phyloP scores from a whole-genome alignment of 2,329 filamentous ascomycete genomes.

The Sporothrix curviconia region DNA sequence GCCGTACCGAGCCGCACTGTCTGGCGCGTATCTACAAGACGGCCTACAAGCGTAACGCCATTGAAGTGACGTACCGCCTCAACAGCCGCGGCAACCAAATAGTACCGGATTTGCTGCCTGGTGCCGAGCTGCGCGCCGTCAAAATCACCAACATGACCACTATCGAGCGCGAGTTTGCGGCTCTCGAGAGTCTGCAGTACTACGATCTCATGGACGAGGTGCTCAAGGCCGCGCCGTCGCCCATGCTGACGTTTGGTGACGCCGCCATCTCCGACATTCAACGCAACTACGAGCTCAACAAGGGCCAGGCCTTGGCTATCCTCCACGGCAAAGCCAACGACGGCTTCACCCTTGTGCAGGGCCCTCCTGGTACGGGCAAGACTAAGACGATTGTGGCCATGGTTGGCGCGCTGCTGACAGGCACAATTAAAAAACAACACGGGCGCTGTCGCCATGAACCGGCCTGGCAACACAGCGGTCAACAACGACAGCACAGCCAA shows the following conservation, averaged over 20 bases:
- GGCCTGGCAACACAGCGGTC: constrained; percentile 29
- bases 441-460: constrained; percentile 41
- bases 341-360: constrained; percentile 93
- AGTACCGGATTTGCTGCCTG: constrained; percentile 57
- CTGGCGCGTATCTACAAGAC: constrained; percentile 77
- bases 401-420: constrained; percentile 76
- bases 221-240: constrained; percentile 75
- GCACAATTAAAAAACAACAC: constrained; percentile 36
- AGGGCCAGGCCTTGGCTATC: constrained; percentile 84
- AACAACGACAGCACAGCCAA: constrained; percentile 46
- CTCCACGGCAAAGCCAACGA: constrained; percentile 91
- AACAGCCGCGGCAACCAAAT: constrained; percentile 61
- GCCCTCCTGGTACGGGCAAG: constrained; percentile 92
- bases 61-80: constrained; percentile 83
- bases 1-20: constrained; percentile 65
- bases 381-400: constrained; percentile 97
- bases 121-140: constrained; percentile 62
- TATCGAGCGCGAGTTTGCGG: constrained; percentile 90
- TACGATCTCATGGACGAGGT: constrained; percentile 96
- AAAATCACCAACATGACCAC: constrained; percentile 92
- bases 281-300: constrained; percentile 76
- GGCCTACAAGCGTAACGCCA: constrained; percentile 69
- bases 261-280: constrained; percentile 63
- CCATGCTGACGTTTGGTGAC: constrained; percentile 73
- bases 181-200: constrained; percentile 82